Conservation (phyloP, 768 basidiomycete genomes). For the Candolleomyces efflorescens region DNA sequence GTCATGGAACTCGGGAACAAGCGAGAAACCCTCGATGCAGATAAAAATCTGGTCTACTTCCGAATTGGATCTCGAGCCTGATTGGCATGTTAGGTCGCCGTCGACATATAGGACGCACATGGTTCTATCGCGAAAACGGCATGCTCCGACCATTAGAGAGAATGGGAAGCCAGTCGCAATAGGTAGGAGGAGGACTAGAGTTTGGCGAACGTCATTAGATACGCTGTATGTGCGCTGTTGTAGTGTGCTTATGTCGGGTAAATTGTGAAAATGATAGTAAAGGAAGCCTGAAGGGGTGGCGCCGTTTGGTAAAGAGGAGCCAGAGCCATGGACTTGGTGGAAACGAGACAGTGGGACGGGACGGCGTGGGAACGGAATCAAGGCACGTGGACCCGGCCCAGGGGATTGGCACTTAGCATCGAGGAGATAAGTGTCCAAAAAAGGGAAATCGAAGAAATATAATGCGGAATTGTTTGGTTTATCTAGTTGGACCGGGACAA, state of each 20-base stretch:
- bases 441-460: not conserved
- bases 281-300: not conserved
- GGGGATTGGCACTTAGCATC: not conserved
- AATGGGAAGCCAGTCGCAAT: not conserved
- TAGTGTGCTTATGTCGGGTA: not conserved
- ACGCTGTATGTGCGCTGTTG: not conserved
- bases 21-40: not conserved
- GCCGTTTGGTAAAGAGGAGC: not conserved
- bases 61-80: not conserved
- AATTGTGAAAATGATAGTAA: not conserved
- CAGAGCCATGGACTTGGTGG: not conserved
- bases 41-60: not conserved
- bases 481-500: not conserved
- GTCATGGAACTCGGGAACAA: too few relatives aligned
- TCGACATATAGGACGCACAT: not conserved
- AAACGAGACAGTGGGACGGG: not conserved
- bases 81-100: not conserved
- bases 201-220: constrained; percentile 1
- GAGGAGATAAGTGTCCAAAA: constrained; percentile 8
- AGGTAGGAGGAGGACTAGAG: not conserved
- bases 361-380: not conserved
- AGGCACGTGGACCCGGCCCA: not conserved
- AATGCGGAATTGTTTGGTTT: not conserved
- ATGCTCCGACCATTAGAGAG: not conserved
- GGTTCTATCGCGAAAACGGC: not conserved